phyloP scores from a whole-genome alignment of 2,329 filamentous ascomycete genomes.

The Juglanconis oblonga region DNA sequence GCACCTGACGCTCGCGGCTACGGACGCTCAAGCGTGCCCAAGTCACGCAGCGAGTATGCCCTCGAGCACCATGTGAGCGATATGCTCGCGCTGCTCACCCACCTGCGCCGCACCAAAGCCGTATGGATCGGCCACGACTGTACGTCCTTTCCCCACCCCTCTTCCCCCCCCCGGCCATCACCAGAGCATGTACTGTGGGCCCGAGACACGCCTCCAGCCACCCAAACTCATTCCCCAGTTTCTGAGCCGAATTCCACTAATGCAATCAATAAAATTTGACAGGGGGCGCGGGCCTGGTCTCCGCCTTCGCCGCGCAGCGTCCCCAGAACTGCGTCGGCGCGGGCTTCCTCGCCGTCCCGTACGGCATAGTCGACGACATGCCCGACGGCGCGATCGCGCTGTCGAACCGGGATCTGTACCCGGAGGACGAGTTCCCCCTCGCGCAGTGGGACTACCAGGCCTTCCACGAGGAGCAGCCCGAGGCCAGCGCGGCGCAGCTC shows the following conservation, averaged over 20 bases:
- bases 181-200: too few species aligned
- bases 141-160: too few species aligned
- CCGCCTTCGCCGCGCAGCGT: conserved; percentile 26
- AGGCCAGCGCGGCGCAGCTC: conserved; percentile 20
- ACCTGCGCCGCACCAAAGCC: conserved; percentile 31
- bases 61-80: conserved; percentile 31
- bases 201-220: too few species aligned
- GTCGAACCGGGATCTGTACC: conserved; percentile 43
- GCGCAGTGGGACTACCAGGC: conserved; percentile 31
- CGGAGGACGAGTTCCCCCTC: conserved; percentile 36
- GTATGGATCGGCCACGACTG: conserved; percentile 47
- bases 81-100: conserved; percentile 30
- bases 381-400: conserved; percentile 31
- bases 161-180: too few species aligned
- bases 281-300: conserved; percentile 31
- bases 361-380: conserved; percentile 38
- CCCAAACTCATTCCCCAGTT: too few species aligned
- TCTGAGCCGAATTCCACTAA: too few species aligned
- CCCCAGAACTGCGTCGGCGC: conserved; percentile 26
- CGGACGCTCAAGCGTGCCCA: conserved; percentile 31
- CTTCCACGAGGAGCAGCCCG: conserved; percentile 27
- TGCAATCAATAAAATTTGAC: too few species aligned
- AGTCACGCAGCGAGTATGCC: conserved; percentile 27
- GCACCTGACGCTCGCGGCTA: conserved; percentile 35
- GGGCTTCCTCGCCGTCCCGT: conserved; percentile 35